Base-by-base conservation (phyloP, 2,329 filamentous ascomycete genomes). In the Fusarium napiforme region DNA sequence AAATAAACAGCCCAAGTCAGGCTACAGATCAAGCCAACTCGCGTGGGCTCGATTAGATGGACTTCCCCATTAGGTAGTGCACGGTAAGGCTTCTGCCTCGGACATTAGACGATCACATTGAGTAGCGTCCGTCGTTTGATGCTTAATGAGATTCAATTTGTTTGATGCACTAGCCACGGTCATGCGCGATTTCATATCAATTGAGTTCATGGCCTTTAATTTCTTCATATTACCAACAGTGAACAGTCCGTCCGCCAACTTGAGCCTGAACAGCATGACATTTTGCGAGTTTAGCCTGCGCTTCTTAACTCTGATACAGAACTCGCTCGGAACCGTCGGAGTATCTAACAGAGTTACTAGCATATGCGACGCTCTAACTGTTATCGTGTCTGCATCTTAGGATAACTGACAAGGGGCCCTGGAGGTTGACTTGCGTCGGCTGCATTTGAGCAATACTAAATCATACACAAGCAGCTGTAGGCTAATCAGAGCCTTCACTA, bases 311-410 rank as follows among this genome's bases (percentile, higher is more conserved):
- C 69, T 53, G 46, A 36, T 32, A 57, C 57, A 40, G 30, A 42
- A 39, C 30, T 49, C 30, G 53, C n/a, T 55, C 68, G 62, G 49
- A 46, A 62, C 46, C 30, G 47, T 47, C 61, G 61, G 46, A 46
- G 45, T 23, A n/a, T 34, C 43, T 34, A 42, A 45, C 30, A 62
- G 16, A 40, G 26, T 45, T 42, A 26, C 50, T 40, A 39, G 52
- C 40, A 59, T 58, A 37, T 59, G 32, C 60, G 50, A 50, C 64
- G 46, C 59, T 64, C 28, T 43, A 45, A 32, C 64, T 39, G 19
- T 60, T 71, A 58, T 74, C 61, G 37, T 62, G 60, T 69, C 63
- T 45, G 28, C 40, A 52, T 73, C 70, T 71, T 68, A 73, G 61
- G 71, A 67, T 66, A 60, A 60, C 37, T 60, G 40, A 60, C 62